These are phyloP conservation scores for Penicillium arizonense DNA, from an alignment of 495 filamentous ascomycete species.

Conservation along the genomic window DNA sequence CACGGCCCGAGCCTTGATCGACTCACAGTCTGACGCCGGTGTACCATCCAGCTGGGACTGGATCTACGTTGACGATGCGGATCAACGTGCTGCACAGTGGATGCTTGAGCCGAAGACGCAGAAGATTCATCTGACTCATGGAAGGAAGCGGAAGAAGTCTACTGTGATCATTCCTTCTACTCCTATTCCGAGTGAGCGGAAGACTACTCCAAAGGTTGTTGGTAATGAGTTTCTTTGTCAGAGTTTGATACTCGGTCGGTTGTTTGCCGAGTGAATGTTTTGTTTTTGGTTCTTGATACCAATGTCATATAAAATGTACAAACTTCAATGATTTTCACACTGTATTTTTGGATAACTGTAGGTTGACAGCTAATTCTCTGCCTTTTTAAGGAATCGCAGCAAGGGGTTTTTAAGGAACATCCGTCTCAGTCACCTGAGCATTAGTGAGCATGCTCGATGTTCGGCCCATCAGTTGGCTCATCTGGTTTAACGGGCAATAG, in stretches of 20 bases:
- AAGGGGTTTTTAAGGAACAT: too few species aligned
- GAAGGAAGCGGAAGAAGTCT: conserved; percentile 51
- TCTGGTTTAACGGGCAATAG: too few species aligned
- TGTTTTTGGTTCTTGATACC: conserved; percentile 20
- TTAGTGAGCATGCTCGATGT: too few species aligned
- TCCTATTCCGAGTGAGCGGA: conserved; percentile 1
- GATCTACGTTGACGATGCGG: conserved; percentile 72
- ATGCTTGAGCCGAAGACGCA: conserved; percentile 31
- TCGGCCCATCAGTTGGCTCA: too few species aligned
- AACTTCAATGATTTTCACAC: not conserved
- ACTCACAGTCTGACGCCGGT: conserved; percentile 40
- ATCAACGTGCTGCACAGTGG: conserved; percentile 44
- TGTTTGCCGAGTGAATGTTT: conserved; percentile 59
- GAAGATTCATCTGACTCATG: conserved; percentile 11
- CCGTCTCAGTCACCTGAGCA: too few species aligned
- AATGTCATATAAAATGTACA: conserved; percentile 16
- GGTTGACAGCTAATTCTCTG: too few species aligned
- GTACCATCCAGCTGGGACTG: conserved; percentile 62
- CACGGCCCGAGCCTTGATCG: conserved; percentile 55
- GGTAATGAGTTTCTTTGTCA: conserved; percentile 90
- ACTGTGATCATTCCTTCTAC: conserved; percentile 45
- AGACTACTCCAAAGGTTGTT: conserved; percentile 53
- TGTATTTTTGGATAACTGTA: too few species aligned
- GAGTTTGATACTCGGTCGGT: conserved; percentile 81
- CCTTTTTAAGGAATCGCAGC: too few species aligned